A percentile compares a stretch with the other conserved stretches of the same genome.
Conservation (phyloP, 495 filamentous ascomycete species). For the Penicillium silybi region DNA sequence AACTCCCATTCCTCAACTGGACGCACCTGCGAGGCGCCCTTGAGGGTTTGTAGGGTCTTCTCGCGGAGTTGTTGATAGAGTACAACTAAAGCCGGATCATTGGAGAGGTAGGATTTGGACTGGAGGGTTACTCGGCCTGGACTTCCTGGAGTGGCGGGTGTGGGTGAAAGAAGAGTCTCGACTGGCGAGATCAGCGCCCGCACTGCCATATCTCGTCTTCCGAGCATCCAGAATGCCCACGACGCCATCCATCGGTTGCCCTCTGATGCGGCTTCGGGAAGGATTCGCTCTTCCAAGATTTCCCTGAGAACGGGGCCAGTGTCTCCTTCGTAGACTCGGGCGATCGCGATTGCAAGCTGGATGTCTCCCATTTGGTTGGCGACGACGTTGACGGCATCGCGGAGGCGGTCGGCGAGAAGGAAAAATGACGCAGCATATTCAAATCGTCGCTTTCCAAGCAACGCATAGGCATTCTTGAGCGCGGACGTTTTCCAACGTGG, state of each 20-base stretch:
- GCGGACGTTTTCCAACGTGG: slow-evolving; percentile 85
- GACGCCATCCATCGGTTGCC: slow-evolving; percentile 92
- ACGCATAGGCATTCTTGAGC: slow-evolving; percentile 94
- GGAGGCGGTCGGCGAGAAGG: slow-evolving; percentile 78
- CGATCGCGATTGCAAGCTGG: slow-evolving; percentile 87
- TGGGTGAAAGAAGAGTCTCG: slow-evolving; percentile 57
- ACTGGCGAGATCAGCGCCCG: slow-evolving; percentile 79
- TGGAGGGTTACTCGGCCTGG: slow-evolving; percentile 50
- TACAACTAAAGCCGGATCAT: slow-evolving; percentile 84
- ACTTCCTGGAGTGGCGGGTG: slow-evolving; percentile 43
- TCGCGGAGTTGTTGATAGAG: slow-evolving; percentile 85
- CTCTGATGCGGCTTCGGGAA: slow-evolving; percentile 70
- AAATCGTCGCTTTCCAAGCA: slow-evolving; percentile 87
- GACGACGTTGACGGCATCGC: slow-evolving; percentile 82
- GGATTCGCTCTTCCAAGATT: slow-evolving; percentile 74
- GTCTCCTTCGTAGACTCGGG: slow-evolving; percentile 86
- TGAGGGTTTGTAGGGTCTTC: slow-evolving; percentile 79
- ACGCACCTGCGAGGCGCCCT: slow-evolving; percentile 77
- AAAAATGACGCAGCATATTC: slow-evolving; percentile 98
- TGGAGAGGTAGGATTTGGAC: slow-evolving; percentile 75
- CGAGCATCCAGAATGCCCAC: slow-evolving; percentile 96
- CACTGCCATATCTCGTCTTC: slow-evolving; percentile 77
- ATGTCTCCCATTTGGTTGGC: slow-evolving; percentile 79
- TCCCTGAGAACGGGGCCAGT: slow-evolving; percentile 67
- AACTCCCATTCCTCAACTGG: slow-evolving; percentile 83